Evolutionary conservation across 768 basidiomycete species (phyloP), one percentile per base, ranked within the genome.

Genomic region (Podaxis mareebaensis): DNA sequence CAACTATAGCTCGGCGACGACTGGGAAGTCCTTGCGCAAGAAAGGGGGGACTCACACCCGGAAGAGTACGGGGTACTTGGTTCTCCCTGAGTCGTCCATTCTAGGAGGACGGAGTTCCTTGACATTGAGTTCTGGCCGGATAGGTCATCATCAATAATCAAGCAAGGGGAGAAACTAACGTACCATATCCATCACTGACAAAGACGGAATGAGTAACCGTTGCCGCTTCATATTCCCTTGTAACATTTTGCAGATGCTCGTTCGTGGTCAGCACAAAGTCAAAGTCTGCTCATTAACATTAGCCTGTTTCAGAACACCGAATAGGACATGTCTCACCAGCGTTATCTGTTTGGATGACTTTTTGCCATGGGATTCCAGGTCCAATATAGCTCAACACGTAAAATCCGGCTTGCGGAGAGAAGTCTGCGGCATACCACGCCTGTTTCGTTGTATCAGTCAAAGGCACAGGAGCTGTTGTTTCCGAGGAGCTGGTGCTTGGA

Each of bases 21-120:
- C 52, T 20, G 24, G 38, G 7, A 5, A 33, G 20, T 33, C 3
- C 24, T 30, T 5, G 7, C 30, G 13, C 33, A 8, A 55, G 44
- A 39, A 44, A 24, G 22, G 33, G 48, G 64, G 67, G 64, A 75
- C 81, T 69, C 73, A 96, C 86, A 96, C 92, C 49, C 84, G 80
- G 80, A 99, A 95, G 30, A 99, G 79, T 22, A 98, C 95, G 1
- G 97, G 93, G 71, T 99, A 99, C 73, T 96, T 95, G 8, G 91
- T 93, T 49, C 92, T 87, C n/a, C 97, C 97, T 22, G 93, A 90
- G 69, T 92, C 89, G 68, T 99, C 97, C 88, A 99, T 92, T 63
- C 85, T 82, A 3, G 95, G 94, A 17, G 97, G 97, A 15, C 93
- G 86, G 67, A 96, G 84, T 77, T 98, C 96, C 70, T 91, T 83